A percentile compares a stretch with the other conserved stretches of the same genome.
Evolutionary conservation across 2,329 filamentous ascomycete genomes (phyloP).

Genomic region (Botrytis aclada): DNA sequence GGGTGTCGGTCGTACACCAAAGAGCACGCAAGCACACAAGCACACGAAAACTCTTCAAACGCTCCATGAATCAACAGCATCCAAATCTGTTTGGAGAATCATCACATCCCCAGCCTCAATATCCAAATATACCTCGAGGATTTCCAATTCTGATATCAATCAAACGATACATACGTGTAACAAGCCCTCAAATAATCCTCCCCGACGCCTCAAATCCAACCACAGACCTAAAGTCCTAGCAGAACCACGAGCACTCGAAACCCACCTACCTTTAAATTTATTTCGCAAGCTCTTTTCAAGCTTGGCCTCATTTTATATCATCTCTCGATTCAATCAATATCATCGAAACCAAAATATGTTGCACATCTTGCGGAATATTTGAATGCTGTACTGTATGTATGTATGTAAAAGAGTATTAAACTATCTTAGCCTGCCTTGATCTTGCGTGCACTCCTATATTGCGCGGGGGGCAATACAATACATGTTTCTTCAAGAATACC

Average conservation of each 20-base stretch:
- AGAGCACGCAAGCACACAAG: not conserved
- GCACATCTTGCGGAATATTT: conserved; percentile 7
- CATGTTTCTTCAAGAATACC: not conserved
- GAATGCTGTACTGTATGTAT: not conserved
- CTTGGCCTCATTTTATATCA: not conserved
- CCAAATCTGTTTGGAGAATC: not conserved
- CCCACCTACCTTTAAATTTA: not conserved
- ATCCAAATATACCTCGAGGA: not conserved
- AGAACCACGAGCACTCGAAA: not conserved
- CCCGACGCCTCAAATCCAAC: not conserved
- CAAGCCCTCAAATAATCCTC: not conserved
- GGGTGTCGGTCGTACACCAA: not conserved
- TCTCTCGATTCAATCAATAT: not conserved
- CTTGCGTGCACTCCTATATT: not conserved
- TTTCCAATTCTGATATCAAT: not conserved
- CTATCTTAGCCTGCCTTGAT: not conserved
- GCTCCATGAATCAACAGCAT: not conserved
- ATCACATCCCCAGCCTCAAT: not conserved
- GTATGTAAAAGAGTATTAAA: not conserved
- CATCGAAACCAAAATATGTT: not conserved
- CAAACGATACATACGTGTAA: not conserved
- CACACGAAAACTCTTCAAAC: not conserved
- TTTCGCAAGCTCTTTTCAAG: not conserved
- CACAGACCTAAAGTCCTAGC: not conserved
- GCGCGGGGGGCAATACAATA: not conserved